Conservation (phyloP, 306 rosid species). For the Rosa persica region DNA sequence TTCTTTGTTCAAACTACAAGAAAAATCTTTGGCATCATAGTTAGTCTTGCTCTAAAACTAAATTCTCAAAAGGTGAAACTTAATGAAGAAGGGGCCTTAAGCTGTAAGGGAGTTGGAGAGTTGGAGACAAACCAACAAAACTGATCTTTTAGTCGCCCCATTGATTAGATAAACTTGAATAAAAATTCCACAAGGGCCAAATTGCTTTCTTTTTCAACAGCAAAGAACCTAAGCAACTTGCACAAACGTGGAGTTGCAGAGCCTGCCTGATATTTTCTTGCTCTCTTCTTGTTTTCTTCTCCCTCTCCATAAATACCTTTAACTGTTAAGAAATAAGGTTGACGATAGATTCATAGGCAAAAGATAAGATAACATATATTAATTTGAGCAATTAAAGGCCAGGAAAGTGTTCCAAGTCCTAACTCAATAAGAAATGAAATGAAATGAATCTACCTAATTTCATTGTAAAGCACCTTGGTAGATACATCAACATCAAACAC, state of each 20-base stretch:
- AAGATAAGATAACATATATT: not conserved
- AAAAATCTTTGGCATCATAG: not conserved
- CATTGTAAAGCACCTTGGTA: slow-evolving; percentile 10
- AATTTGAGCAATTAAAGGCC: not conserved
- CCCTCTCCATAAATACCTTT: not conserved
- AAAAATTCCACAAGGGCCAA: slow-evolving; percentile 27
- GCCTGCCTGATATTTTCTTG: not conserved
- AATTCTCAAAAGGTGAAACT: slow-evolving; percentile 10
- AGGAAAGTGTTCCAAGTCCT: not conserved
- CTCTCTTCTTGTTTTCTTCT: not conserved
- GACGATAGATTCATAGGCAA: not conserved
- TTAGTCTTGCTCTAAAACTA: not conserved
- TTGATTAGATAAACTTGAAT: slow-evolving; percentile 39
- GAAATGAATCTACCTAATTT: not conserved
- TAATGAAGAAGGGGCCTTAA: slow-evolving; percentile 3
- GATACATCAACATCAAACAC: slow-evolving; percentile 12
- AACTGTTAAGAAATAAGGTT: not conserved
- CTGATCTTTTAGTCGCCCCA: slow-evolving; percentile 4
- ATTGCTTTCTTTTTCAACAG: slow-evolving; percentile 31
- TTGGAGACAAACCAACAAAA: slow-evolving; percentile 21
- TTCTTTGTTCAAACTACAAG: not conserved
- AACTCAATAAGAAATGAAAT: slow-evolving; percentile 6
- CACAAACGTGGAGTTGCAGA: slow-evolving; percentile 13
- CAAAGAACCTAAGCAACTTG: slow-evolving; percentile 30
- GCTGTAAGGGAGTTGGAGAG: slow-evolving; percentile 11